Evolutionary conservation across 345 rosid species (phyloP).

Genomic region (Pugionium dolabratum): DNA sequence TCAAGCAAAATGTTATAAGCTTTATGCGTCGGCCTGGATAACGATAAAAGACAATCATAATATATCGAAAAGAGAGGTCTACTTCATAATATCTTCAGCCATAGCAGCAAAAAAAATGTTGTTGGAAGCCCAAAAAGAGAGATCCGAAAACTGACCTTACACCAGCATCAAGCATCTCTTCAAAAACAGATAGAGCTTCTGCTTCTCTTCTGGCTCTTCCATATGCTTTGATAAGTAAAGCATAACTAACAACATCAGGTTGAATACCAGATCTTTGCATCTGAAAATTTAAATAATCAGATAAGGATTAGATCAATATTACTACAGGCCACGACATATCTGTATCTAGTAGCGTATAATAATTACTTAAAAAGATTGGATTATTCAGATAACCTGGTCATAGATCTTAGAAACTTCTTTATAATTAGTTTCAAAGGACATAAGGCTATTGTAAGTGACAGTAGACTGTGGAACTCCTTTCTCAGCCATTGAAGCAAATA

Average conservation of each 20-base stretch:
- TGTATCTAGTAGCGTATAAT: too few relatives aligned
- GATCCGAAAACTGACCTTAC: slow-evolving; percentile 66
- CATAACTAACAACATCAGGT: slow-evolving; percentile 94
- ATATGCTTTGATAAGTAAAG: slow-evolving; percentile 86
- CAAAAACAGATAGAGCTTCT: slow-evolving; percentile 96
- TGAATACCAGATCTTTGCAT: slow-evolving; percentile 88
- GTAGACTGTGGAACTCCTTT: slow-evolving; percentile 71
- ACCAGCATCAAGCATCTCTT: slow-evolving; percentile 96
- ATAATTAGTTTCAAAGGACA: slow-evolving; percentile 86
- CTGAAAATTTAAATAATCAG: slow-evolving; percentile 43
- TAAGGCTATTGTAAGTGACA: slow-evolving; percentile 83
- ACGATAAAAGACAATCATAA: background rate
- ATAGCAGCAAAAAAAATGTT: background rate
- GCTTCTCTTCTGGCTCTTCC: slow-evolving; percentile 95
- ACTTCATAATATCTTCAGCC: background rate
- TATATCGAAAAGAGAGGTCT: background rate
- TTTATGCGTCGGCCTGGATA: slow-evolving; percentile 80
- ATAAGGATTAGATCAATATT: slow-evolving; percentile 24
- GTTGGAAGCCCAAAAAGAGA: background rate
- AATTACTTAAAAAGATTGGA: background rate
- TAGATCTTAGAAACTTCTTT: slow-evolving; percentile 97
- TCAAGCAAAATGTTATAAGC: slow-evolving; percentile 94
- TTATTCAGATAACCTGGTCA: slow-evolving; percentile 67
- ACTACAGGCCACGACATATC: slow-evolving; percentile 1
- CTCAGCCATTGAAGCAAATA: slow-evolving; percentile 73